Evolutionary conservation across 2,329 filamentous ascomycete genomes (phyloP), one percentile per base, ranked within the genome.

Genomic region (Exophiala aquamarina): DNA sequence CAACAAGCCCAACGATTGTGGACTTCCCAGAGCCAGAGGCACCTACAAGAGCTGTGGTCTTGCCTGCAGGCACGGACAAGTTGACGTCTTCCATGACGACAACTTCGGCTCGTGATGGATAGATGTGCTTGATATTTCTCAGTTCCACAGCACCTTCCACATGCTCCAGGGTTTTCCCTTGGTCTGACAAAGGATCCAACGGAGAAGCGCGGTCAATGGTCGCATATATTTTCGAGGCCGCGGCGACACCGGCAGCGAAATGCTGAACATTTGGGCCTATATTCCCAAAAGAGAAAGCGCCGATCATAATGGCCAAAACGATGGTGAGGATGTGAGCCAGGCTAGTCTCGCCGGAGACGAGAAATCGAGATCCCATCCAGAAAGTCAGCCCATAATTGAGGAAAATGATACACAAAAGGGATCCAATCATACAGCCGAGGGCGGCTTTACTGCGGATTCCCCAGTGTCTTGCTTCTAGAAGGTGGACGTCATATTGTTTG

Each of bases 11-110:
- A 20, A 97, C 86, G 52, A 97, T 91, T 0, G 93, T 97, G 61
- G 86, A 92, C 70, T 97, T 98, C 38, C 93, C 93, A 31, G 87
- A 94, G 9, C 92, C 93, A 9, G 92, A 97, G 1, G 92, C 89
- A 48, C 93, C 93, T 4, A 98, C 93, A 6, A 98, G 74, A 1
- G 93, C 93, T 2, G 92, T 95, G 14, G 87, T 90, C 71, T 95
- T 95, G 15, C 92, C 91, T 3, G 91, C 87, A 2, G 90, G 89
- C 29, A 97, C 85, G 1, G 78, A 68, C 2, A 98, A 78, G 47
- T 75, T 87, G 47, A 97, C 87, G 55, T 85, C 83, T 33, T 93
- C 75, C 83, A 97, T 92, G 31, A 97, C 87, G 2, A 83, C 81
- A 3, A 95, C 90, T 60, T 96, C 91, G 0, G 91, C 89, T 10